phyloP scores from a whole-genome alignment of 208 protist genomes.

The Balamuthia mandrillaris region DNA sequence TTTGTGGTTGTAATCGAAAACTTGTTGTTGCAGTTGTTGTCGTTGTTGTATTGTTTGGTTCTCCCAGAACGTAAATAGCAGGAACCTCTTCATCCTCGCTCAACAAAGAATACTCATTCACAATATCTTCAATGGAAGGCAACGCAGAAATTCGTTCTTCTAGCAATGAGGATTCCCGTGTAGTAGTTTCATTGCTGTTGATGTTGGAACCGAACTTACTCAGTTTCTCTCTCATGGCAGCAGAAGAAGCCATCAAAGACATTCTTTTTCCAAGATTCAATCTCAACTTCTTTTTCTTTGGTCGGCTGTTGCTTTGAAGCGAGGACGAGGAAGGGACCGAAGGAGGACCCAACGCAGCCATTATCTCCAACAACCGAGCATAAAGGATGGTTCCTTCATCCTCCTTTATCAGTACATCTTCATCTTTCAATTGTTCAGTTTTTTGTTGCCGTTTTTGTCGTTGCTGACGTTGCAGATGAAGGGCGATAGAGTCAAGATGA shows the following conservation, averaged over 20 bases:
- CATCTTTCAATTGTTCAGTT: background rate
- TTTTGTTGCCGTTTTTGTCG: background rate
- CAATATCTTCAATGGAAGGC: constrained; percentile 2
- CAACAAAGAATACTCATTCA: background rate
- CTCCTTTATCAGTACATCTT: background rate
- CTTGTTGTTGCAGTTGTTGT: too few relatives aligned
- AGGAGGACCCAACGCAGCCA: background rate
- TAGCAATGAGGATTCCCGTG: too few relatives aligned
- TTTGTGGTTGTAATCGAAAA: too few relatives aligned
- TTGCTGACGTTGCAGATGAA: background rate
- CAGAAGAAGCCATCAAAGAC: background rate
- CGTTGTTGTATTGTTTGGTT: too few relatives aligned
- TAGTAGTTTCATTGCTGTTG: background rate
- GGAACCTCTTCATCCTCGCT: background rate
- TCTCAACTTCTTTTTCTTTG: background rate
- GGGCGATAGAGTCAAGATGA: background rate
- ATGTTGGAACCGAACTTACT: background rate
- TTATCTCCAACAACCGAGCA: background rate
- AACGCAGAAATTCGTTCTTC: background rate
- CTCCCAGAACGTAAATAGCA: too few relatives aligned
- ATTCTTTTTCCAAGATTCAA: background rate
- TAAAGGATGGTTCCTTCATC: background rate
- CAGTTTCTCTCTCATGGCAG: background rate
- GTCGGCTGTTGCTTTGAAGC: background rate
- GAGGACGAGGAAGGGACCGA: background rate